phyloP scores from a whole-genome alignment of 2,329 filamentous ascomycete genomes.

The Calonectria hawksworthii region DNA sequence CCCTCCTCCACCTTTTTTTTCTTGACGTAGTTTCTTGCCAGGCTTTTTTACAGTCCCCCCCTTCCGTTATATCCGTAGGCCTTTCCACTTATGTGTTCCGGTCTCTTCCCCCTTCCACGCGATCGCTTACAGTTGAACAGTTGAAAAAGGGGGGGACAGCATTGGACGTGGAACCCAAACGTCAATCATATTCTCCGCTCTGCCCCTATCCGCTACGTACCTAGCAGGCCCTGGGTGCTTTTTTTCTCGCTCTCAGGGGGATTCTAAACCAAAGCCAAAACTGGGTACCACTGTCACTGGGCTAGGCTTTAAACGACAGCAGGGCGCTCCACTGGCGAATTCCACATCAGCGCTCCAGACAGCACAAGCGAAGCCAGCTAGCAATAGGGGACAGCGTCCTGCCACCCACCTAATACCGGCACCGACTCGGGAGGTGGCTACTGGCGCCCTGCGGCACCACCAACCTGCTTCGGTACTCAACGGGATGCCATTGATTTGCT shows the following conservation, averaged over 20 bases:
- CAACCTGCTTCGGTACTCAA: slow-evolving; percentile 4
- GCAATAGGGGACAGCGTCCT: slow-evolving; percentile 6
- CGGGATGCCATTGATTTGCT: slow-evolving; percentile 12
- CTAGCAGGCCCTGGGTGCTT: neutral
- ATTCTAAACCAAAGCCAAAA: slow-evolving; percentile 3
- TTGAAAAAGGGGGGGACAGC: slow-evolving; percentile 3
- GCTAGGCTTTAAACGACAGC: slow-evolving; percentile 11
- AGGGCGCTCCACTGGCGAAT: slow-evolving; percentile 6
- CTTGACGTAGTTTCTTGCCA: neutral
- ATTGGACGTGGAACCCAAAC: slow-evolving; percentile 3
- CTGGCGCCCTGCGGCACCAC: slow-evolving; percentile 7
- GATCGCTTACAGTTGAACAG: neutral
- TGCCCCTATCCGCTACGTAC: slow-evolving; percentile 9
- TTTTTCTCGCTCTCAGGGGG: neutral
- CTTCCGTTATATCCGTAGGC: slow-evolving; percentile 7
- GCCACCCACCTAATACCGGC: slow-evolving; percentile 1
- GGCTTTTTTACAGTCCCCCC: neutral
- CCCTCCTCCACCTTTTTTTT: neutral
- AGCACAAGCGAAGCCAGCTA: slow-evolving; percentile 7
- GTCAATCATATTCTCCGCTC: slow-evolving; percentile 11
- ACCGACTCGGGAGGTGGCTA: slow-evolving; percentile 4
- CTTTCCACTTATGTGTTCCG: neutral
- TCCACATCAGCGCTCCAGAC: slow-evolving; percentile 16
- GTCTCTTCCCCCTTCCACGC: neutral
- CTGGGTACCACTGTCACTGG: neutral